Conservation (phyloP, 2,329 filamentous ascomycete species). For the Penicillium olsonii region DNA sequence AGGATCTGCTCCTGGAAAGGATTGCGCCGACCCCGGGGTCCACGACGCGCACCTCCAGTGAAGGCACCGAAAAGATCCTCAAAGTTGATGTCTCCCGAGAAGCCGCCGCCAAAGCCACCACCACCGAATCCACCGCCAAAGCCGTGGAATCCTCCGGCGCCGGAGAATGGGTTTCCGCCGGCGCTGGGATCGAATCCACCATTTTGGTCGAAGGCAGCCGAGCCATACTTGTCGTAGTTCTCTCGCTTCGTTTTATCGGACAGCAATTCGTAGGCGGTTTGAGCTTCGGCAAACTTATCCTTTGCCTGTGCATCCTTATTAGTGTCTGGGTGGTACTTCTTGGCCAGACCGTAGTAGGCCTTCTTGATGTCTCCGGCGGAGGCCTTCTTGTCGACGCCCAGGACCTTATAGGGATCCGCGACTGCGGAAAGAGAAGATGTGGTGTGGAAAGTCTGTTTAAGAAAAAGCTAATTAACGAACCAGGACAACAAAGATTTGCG, state of each 20-base stretch:
- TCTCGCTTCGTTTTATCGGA: conserved; percentile 92
- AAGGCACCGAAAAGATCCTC: conserved; percentile 95
- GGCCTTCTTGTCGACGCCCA: conserved; percentile 82
- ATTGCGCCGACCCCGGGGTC: conserved; percentile 57
- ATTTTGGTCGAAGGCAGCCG: conserved; percentile 68
- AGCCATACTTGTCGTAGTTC: conserved; percentile 86
- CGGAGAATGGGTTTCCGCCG: conserved; percentile 57
- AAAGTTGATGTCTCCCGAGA: conserved; percentile 85
- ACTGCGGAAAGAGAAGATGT: conserved; percentile 64
- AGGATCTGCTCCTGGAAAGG: conserved; percentile 79
- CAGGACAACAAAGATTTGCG: background rate
- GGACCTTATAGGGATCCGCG: conserved; percentile 81
- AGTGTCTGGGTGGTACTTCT: conserved; percentile 97
- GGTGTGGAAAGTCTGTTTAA: conserved; percentile 44
- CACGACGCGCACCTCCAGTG: conserved; percentile 59
- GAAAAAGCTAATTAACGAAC: background rate
- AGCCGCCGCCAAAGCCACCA: conserved; percentile 57
- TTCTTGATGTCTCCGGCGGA: conserved; percentile 91
- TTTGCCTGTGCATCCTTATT: conserved; percentile 95
- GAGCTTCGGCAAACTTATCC: conserved; percentile 90
- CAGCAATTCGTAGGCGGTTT: conserved; percentile 89
- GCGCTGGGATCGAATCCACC: conserved; percentile 77
- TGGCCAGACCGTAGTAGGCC: conserved; percentile 94
- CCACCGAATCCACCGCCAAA: conserved; percentile 57
- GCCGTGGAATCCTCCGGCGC: conserved; percentile 62